Base-by-base conservation (phyloP, 257 asterid species). In the Cruciata laevipes region DNA sequence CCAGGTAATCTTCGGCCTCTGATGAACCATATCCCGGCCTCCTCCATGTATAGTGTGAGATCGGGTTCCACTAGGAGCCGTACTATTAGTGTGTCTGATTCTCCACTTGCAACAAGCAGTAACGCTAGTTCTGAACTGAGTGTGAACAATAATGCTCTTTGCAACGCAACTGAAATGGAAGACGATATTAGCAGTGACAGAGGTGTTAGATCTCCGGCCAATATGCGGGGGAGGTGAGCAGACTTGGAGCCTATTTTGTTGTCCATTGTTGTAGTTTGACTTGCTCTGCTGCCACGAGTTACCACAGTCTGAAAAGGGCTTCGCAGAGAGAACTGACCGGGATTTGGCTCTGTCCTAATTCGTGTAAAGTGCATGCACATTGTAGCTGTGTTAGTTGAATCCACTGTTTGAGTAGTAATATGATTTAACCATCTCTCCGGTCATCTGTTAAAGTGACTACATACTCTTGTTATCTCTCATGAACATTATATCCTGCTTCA, bases 31-130 rank as follows among this genome's bases (percentile, higher is more conserved):
- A 85, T 93, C 59, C 99, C 96, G 20, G 96, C 95, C 44, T 90
- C 96, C 69, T 86, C 97, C 47, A 85, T 93, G 97, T 92, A 92
- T 66, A 92, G 97, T 49, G 98, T 92, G 83, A 84, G 99, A 85
- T 82, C 97, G 10, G 96, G 96, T 47, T 84, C 89, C 12, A 42
- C 69, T 71, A 85, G 85, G 76, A 80, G 87, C 82, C 75, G 80
- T 68, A 76, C 89, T 23, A 83, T 67, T n/a, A 86, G 95, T 53
- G 84, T 90, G 30, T 87, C 91, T 18, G 99, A 86, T 73, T 93
- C 99, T 55, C 97, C 99, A 10, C 94, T 88, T 24, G 95, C 96
- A 18, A 90, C 98, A 0, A 93, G 99, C 79, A 93, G 99, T 75
- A 89, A 87, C 78, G 94, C 89, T 67, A 93, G 99, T 74, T 93